Percentiles rank a stretch among this genome's conserved stretches.
phyloP scores from a whole-genome alignment of 345 rosid species.

The Eucalyptus decipiens region DNA sequence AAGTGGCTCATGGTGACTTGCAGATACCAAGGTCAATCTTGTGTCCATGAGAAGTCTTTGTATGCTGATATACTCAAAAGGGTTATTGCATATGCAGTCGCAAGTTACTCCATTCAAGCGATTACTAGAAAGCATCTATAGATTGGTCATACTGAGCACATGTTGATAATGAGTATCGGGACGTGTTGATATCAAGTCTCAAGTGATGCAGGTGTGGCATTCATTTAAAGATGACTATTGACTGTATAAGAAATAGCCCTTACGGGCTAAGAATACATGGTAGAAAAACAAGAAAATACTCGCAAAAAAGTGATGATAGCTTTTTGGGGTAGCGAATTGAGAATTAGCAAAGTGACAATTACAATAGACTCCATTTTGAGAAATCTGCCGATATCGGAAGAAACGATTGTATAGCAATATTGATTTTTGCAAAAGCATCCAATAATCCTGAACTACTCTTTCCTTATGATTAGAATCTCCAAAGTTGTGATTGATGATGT shows the following conservation, averaged over 20 bases:
- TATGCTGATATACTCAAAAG: neutral
- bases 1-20: neutral
- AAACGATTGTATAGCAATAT: too few species aligned
- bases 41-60: neutral
- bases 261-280: too few species aligned
- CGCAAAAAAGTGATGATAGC: too few species aligned
- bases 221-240: neutral
- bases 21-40: neutral
- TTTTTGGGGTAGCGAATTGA: too few species aligned
- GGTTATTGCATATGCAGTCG: neutral
- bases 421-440: too few species aligned
- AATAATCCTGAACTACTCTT: too few species aligned
- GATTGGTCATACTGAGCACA: neutral
- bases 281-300: too few species aligned
- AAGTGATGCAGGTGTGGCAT: neutral
- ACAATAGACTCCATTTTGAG: too few species aligned
- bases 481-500: too few species aligned
- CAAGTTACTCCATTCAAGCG: neutral
- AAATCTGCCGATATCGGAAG: rapidly evolving
- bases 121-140: neutral
- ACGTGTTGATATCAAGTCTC: neutral
- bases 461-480: too few species aligned
- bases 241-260: too few species aligned
- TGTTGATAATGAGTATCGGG: neutral
- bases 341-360: rapidly evolving